Evolutionary conservation across 768 basidiomycete genomes (phyloP).

Genomic region (Psilocybe cyanescens): DNA sequence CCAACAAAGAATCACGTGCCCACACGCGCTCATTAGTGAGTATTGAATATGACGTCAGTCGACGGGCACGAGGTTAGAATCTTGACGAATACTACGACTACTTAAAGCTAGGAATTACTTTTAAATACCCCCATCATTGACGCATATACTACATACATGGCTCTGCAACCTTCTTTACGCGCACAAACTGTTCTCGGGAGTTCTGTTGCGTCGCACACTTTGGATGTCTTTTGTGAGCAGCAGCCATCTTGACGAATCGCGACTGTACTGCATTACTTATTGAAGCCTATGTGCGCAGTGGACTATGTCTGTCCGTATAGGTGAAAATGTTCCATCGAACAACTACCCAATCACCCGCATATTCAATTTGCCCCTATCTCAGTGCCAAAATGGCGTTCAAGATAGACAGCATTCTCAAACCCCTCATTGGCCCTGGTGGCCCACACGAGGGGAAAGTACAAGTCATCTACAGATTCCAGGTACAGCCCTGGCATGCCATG

Average conservation of each 20-base stretch:
- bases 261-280: too few relatives aligned
- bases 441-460: conserved; percentile 77
- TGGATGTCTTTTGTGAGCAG: conserved; percentile 75
- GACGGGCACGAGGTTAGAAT: neutral
- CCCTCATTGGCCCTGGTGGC: conserved; percentile 58
- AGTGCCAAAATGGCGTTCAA: conserved; percentile 66
- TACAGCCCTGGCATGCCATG: conserved; percentile 81
- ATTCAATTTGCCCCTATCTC: neutral
- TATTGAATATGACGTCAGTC: neutral
- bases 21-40: conserved; percentile 5
- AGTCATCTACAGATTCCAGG: conserved; percentile 69
- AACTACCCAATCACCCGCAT: neutral
- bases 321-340: conserved; percentile 30
- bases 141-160: conserved; percentile 50
- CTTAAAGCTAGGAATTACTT: neutral
- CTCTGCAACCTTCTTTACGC: conserved; percentile 74
- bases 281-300: conserved; percentile 43
- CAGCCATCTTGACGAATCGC: neutral
- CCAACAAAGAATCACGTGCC: neutral
- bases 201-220: conserved; percentile 67
- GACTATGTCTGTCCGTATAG: conserved; percentile 90
- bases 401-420: conserved; percentile 64
- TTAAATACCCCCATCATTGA: neutral
- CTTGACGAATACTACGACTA: neutral
- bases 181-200: conserved; percentile 67